Conservation (phyloP, 768 basidiomycete species). For the Coprinopsis cinerea region DNA sequence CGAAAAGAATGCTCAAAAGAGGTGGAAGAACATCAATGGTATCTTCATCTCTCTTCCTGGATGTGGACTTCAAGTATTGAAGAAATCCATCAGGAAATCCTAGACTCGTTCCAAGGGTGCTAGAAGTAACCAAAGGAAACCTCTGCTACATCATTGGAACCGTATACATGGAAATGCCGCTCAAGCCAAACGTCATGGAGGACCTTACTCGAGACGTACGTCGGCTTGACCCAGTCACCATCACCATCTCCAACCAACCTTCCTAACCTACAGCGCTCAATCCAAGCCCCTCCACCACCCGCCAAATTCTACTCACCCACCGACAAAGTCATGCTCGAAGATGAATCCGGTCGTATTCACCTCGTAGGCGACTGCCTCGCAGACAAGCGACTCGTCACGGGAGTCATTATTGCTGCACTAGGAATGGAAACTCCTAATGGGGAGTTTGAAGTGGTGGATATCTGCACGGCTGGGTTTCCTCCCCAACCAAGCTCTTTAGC, state of each 20-base stretch:
- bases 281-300: constrained; percentile 75
- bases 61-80: neutral
- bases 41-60: constrained; percentile 9
- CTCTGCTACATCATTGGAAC: constrained; percentile 93
- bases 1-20: constrained; percentile 31
- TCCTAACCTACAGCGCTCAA: constrained; percentile 59
- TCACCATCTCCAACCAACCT: neutral
- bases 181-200: constrained; percentile 97
- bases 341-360: constrained; percentile 89
- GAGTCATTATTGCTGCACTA: constrained; percentile 83
- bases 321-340: constrained; percentile 87
- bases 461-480: constrained; percentile 81
- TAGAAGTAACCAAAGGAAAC: constrained; percentile 80
- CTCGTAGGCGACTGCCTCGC: constrained; percentile 73
- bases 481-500: constrained; percentile 40
- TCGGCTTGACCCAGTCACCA: constrained; percentile 6
- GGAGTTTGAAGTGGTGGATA: constrained; percentile 90
- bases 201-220: constrained; percentile 87
- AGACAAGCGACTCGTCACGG: constrained; percentile 71
- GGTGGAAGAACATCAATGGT: constrained; percentile 40
- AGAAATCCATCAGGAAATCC: constrained; percentile 50
- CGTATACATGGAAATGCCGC: constrained; percentile 97
- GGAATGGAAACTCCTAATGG: constrained; percentile 87
- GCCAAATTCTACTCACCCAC: constrained; percentile 70
- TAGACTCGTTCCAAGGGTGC: constrained; percentile 66